Evolutionary conservation across 78 protist species (phyloP).

Genomic region (Blattamonas nauphoetae): DNA sequence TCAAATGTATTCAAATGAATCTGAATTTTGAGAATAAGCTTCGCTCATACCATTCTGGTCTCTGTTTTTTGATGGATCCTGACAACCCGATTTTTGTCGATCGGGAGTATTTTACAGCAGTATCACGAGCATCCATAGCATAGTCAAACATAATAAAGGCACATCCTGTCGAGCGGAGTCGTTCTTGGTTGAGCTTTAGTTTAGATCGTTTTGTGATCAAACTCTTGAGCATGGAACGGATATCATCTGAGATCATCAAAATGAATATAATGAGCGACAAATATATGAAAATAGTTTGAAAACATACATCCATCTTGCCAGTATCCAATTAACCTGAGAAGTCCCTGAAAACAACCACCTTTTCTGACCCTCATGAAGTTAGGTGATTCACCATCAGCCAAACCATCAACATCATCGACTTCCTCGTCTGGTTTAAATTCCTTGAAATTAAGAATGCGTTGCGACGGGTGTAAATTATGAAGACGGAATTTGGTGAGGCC

Average conservation of each 20-base stretch:
- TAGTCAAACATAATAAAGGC: neutral
- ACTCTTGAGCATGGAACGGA: neutral
- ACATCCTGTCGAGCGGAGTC: neutral
- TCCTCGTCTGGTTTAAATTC: too few species aligned
- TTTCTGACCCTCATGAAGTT: too few species aligned
- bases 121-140: neutral
- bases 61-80: neutral
- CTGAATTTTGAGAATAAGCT: too few species aligned
- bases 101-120: neutral
- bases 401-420: too few species aligned
- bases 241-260: neutral
- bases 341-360: too few species aligned
- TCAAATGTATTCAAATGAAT: neutral
- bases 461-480: too few species aligned
- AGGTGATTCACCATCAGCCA: too few species aligned
- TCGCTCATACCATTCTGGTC: neutral
- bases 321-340: too few species aligned
- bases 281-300: neutral
- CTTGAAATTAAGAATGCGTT: too few species aligned
- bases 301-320: too few species aligned
- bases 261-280: neutral
- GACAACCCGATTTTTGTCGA: neutral
- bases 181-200: neutral
- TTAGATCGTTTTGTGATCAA: neutral
- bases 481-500: too few species aligned